phyloP scores from a whole-genome alignment of 2,329 filamentous ascomycete genomes.

The Xylaria sp. region DNA sequence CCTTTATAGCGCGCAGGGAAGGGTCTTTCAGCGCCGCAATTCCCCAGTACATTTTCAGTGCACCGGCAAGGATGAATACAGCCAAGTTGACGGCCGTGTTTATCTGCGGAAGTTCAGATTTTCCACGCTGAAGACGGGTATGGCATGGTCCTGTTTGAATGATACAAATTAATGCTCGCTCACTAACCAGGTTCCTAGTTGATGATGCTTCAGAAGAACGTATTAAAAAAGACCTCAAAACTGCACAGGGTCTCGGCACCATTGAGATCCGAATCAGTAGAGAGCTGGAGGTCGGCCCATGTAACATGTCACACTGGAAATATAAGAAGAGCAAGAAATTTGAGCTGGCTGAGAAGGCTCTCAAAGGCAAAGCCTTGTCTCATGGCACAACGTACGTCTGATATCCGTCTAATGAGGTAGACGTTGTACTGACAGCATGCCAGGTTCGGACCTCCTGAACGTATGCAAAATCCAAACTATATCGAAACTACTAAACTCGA shows the following conservation, averaged over 20 bases:
- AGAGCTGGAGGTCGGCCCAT: conserved; percentile 3
- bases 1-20: neutral
- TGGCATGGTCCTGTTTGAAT: neutral
- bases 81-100: conserved; percentile 3
- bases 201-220: conserved; percentile 25
- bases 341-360: conserved; percentile 32
- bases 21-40: no score
- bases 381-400: conserved; percentile 31
- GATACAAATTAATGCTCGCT: neutral
- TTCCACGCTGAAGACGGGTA: conserved; percentile 27
- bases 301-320: neutral
- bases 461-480: no score
- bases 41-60: neutral
- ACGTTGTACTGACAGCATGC: neutral
- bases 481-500: no score
- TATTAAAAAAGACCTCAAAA: conserved; percentile 24
- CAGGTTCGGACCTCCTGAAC: no score
- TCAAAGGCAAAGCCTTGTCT: conserved; percentile 33
- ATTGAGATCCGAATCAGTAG: conserved; percentile 26
- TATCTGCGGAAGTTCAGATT: conserved; percentile 25
- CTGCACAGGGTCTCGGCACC: conserved; percentile 24
- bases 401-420: neutral
- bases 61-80: neutral
- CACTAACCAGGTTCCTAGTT: conserved; percentile 16
- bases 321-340: neutral